Evolutionary conservation across 441 rosid genomes (phyloP).

Genomic region (Pelargonium citronellum): DNA sequence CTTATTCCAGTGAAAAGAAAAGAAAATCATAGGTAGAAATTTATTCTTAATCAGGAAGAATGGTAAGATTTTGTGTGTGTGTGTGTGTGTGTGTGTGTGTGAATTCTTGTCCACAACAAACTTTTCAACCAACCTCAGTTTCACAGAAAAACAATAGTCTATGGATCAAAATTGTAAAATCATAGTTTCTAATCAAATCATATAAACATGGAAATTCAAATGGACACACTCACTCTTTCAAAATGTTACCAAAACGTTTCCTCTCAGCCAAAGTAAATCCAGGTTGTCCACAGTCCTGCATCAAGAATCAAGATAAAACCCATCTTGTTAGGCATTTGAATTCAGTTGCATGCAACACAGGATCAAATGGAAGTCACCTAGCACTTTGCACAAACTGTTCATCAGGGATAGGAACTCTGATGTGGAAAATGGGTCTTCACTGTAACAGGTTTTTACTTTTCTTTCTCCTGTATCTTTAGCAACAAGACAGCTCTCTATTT

Average conservation of each 20-base stretch:
- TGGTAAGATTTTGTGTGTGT: too few species aligned
- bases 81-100: too few species aligned
- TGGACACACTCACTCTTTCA: slow-evolving; percentile 58
- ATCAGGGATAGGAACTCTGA: not conserved
- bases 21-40: not conserved
- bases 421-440: not conserved
- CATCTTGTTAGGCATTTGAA: slow-evolving; percentile 11
- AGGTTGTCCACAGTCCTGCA: slow-evolving; percentile 91
- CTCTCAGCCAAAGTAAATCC: slow-evolving; percentile 94
- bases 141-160: not conserved
- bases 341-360: not conserved
- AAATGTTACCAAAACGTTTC: slow-evolving; percentile 62
- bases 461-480: slow-evolving; percentile 2
- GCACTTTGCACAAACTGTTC: not conserved
- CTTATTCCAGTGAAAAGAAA: not conserved
- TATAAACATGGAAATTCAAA: slow-evolving; percentile 12
- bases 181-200: slow-evolving; percentile 9
- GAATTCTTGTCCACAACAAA: not conserved
- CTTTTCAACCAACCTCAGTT: slow-evolving; percentile 5
- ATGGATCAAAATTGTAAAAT: slow-evolving; percentile 14
- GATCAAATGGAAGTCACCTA: not conserved
- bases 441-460: not conserved
- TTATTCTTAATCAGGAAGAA: too few species aligned
- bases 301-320: slow-evolving; percentile 17
- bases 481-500: not conserved